A percentile compares a stretch with the other conserved stretches of the same genome.
phyloP scores from a whole-genome alignment of 495 filamentous ascomycete genomes.

The Haplographium delicatum region DNA sequence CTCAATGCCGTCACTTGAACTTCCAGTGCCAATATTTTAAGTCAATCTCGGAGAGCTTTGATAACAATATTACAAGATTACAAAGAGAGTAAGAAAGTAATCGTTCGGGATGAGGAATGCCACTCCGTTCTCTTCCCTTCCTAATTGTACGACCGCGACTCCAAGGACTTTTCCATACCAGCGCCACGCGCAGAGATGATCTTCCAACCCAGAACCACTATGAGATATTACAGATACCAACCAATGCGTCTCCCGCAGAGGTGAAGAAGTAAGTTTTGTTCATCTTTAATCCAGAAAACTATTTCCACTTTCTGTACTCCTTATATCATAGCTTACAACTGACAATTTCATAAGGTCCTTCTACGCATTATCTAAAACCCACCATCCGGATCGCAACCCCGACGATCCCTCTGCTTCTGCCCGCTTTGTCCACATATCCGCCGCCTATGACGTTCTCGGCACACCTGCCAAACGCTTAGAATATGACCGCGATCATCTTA shows the following conservation, averaged over 20 bases:
- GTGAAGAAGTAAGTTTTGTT: slow-evolving; percentile 68
- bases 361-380: slow-evolving; percentile 83
- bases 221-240: slow-evolving; percentile 69
- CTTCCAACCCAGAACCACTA: slow-evolving; percentile 57
- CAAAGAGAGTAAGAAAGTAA: background rate
- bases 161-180: slow-evolving; percentile 38
- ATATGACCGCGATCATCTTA: slow-evolving; percentile 70
- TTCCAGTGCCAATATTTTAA: background rate
- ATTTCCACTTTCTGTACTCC: background rate
- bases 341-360: slow-evolving; percentile 56
- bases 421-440: slow-evolving; percentile 80
- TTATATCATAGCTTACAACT: background rate
- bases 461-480: slow-evolving; percentile 62
- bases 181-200: slow-evolving; percentile 25
- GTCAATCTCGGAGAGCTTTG: background rate
- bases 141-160: slow-evolving; percentile 17
- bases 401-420: slow-evolving; percentile 62
- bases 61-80: background rate
- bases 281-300: background rate
- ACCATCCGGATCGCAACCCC: slow-evolving; percentile 93
- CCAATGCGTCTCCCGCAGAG: slow-evolving; percentile 61
- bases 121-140: slow-evolving; percentile 24
- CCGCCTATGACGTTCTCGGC: slow-evolving; percentile 78
- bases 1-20: background rate
- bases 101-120: slow-evolving; percentile 25